Evolutionary conservation across 768 basidiomycete genomes (phyloP).

Genomic region (Hericium rajendrae): DNA sequence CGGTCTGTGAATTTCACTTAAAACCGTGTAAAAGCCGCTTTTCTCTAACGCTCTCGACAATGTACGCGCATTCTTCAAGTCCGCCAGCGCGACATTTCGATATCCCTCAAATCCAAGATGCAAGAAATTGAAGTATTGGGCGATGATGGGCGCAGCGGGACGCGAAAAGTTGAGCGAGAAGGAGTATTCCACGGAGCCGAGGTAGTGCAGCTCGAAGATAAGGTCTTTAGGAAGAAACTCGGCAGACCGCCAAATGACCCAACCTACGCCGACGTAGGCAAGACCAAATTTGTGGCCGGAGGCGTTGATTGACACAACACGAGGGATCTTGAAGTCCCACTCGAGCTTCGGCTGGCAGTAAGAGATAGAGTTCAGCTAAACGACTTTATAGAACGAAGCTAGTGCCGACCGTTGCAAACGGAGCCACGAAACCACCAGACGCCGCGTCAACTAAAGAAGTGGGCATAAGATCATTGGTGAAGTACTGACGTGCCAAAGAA

Average conservation of each 20-base stretch:
- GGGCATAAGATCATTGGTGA: background rate
- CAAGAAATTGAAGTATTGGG: slow-evolving; percentile 54
- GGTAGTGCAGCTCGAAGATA: slow-evolving; percentile 51
- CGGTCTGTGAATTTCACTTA: slow-evolving; percentile 45
- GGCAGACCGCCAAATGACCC: slow-evolving; percentile 52
- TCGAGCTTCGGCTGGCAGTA: slow-evolving; percentile 29
- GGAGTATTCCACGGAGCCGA: slow-evolving; percentile 59
- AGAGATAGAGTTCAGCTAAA: background rate
- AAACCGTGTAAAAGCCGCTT: slow-evolving; percentile 39
- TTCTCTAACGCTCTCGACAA: slow-evolving; percentile 52
- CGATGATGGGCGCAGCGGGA: slow-evolving; percentile 50
- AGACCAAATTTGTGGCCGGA: slow-evolving; percentile 55
- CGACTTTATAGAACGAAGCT: background rate
- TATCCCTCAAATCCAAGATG: slow-evolving; percentile 51
- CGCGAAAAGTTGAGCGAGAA: slow-evolving; percentile 57
- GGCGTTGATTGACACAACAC: slow-evolving; percentile 51
- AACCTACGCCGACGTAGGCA: slow-evolving; percentile 48
- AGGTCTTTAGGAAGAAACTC: slow-evolving; percentile 55
- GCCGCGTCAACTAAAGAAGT: slow-evolving; percentile 42
- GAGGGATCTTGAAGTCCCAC: slow-evolving; percentile 54
- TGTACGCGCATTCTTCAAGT: slow-evolving; percentile 52
- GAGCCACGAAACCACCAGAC: slow-evolving; percentile 53
- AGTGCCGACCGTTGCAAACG: slow-evolving; percentile 31
- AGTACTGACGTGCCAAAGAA: background rate
- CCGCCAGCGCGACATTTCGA: slow-evolving; percentile 35